Percentiles rank a stretch among this genome's conserved stretches.
phyloP scores from a whole-genome alignment of 768 basidiomycete genomes.

The Rossbeevera mucosa region DNA sequence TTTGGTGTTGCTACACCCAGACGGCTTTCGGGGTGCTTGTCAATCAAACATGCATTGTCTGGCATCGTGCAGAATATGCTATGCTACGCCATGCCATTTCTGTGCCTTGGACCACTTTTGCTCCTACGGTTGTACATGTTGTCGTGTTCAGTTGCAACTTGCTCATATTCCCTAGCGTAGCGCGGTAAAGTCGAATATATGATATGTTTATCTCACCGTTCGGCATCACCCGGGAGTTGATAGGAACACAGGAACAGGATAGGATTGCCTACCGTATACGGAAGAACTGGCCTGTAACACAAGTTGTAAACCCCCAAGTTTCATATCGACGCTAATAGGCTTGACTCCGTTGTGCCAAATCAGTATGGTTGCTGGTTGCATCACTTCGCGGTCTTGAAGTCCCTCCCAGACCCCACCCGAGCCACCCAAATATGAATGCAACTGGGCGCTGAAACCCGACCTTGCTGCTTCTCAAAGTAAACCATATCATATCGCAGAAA shows the following conservation, averaged over 20 bases:
- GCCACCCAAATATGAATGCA: not conserved
- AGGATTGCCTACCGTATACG: not conserved
- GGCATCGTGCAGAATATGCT: conserved; percentile 14
- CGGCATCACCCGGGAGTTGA: conserved; percentile 4
- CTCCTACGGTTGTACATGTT: conserved; percentile 27
- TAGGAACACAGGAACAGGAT: not conserved
- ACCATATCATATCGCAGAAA: not conserved
- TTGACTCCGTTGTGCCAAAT: not conserved
- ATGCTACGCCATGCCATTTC: conserved; percentile 19
- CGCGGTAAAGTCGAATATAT: conserved; percentile 17
- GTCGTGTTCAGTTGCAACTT: conserved; percentile 20
- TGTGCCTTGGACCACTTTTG: conserved; percentile 19
- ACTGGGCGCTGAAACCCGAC: not conserved
- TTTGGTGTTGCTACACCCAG: conserved; percentile 14
- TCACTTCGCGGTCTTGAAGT: not conserved
- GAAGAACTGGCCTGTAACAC: not conserved
- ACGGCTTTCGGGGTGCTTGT: conserved; percentile 9
- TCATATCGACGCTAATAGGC: not conserved
- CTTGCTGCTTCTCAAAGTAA: not conserved
- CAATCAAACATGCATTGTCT: conserved; percentile 19
- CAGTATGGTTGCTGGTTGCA: not conserved
- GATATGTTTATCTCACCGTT: not conserved
- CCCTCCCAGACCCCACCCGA: too few species aligned
- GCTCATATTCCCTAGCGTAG: conserved; percentile 27
- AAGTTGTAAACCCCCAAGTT: not conserved